Conservation (phyloP, 2,329 filamentous ascomycete species). For the Decorospora gaudefroyi region DNA sequence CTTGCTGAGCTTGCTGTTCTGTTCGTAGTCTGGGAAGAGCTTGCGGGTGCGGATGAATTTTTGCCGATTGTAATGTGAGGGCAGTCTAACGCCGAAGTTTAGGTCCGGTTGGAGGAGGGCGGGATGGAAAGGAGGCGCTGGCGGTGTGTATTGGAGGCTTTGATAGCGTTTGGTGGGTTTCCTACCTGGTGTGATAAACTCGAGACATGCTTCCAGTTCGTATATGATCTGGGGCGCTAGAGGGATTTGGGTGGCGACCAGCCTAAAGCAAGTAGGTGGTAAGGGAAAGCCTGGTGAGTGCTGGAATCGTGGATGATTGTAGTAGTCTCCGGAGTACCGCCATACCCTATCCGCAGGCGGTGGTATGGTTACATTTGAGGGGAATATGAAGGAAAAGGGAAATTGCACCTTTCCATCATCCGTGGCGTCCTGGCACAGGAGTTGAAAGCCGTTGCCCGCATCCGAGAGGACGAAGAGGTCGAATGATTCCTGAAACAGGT, state of each 20-base stretch:
- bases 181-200: conserved; percentile 5
- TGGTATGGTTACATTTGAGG: conserved; percentile 19
- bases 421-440: conserved; percentile 25
- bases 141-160: conserved; percentile 13
- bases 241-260: neutral
- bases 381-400: conserved; percentile 35
- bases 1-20: conserved; percentile 24
- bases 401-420: conserved; percentile 30
- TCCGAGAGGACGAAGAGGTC: conserved; percentile 28
- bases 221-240: conserved; percentile 22
- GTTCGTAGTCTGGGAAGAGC: conserved; percentile 25
- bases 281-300: conserved; percentile 30
- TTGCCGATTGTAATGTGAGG: conserved; percentile 25
- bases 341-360: conserved; percentile 20
- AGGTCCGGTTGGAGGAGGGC: conserved; percentile 22
- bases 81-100: conserved; percentile 19
- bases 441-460: conserved; percentile 28
- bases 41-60: conserved; percentile 33
- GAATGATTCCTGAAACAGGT: conserved; percentile 25
- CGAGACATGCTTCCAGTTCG: conserved; percentile 22
- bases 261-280: conserved; percentile 23
- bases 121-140: conserved; percentile 23
- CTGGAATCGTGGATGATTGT: conserved; percentile 31
- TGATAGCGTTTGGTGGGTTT: conserved; percentile 15
- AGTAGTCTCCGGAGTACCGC: conserved; percentile 24